Conservation (phyloP, 1,284 basidiomycete genomes). For the Ustanciosporium gigantosporum region DNA sequence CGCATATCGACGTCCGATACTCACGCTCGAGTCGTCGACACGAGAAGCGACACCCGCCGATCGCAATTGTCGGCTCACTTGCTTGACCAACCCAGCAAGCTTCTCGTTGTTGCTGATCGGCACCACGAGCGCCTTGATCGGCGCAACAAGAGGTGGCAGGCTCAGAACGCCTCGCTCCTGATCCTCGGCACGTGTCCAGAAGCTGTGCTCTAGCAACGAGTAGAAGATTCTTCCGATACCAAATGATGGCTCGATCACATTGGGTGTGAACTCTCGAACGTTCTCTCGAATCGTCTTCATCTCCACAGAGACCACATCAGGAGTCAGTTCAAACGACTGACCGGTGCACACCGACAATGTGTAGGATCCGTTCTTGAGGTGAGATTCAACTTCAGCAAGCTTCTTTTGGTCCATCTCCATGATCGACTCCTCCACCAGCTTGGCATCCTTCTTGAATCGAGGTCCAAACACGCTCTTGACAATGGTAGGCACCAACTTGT, state of each 20-base stretch:
- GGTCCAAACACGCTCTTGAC: conserved; percentile 89
- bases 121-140: conserved; percentile 93
- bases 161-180: conserved; percentile 70
- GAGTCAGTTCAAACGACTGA: conserved; percentile 71
- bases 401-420: conserved; percentile 72
- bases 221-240: conserved; percentile 96
- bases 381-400: conserved; percentile 72
- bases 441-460: conserved; percentile 84
- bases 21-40: conserved; percentile 91
- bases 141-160: conserved; percentile 85
- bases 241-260: conserved; percentile 98
- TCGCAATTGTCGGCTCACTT: conserved; percentile 86
- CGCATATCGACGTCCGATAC: conserved; percentile 94
- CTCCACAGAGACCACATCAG: conserved; percentile 78
- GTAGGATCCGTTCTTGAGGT: conserved; percentile 72
- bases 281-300: conserved; percentile 87
- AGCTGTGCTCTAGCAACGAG: conserved; percentile 89
- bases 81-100: conserved; percentile 80
- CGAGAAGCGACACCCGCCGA: conserved; percentile 84
- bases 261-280: conserved; percentile 91
- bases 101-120: conserved; percentile 87
- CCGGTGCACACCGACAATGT: conserved; percentile 63
- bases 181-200: conserved; percentile 88
- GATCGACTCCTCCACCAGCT: conserved; percentile 72
- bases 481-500: conserved; percentile 76